Percentiles rank a stretch among this genome's conserved stretches.
These are phyloP conservation scores for Kodamaea laetipori DNA, from an alignment of 805 yeast species.

Conservation along the genomic window DNA sequence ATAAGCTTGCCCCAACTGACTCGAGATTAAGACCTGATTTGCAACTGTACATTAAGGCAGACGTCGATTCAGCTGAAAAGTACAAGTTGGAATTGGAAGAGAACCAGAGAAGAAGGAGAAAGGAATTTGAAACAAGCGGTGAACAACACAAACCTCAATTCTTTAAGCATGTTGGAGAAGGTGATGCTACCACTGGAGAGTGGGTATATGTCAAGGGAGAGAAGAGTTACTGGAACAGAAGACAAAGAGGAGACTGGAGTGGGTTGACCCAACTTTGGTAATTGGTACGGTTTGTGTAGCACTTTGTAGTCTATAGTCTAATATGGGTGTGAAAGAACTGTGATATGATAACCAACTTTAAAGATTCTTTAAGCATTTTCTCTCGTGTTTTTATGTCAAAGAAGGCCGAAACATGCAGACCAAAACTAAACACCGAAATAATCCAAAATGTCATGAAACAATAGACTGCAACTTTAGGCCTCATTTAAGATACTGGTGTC, in stretches of 20 bases:
- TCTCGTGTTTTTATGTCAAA: too few relatives aligned
- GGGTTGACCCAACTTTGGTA: constrained; percentile 61
- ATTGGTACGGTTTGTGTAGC: too few relatives aligned
- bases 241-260: constrained; percentile 63
- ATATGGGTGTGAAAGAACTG: not conserved
- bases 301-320: too few relatives aligned
- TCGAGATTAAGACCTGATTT: constrained; percentile 90
- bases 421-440: too few relatives aligned
- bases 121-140: constrained; percentile 49
- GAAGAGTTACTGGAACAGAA: constrained; percentile 76
- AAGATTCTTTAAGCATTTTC: too few relatives aligned
- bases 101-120: constrained; percentile 76
- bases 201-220: constrained; percentile 63
- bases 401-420: too few relatives aligned
- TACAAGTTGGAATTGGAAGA: constrained; percentile 73
- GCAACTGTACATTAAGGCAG: constrained; percentile 66
- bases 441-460: too few relatives aligned
- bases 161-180: constrained; percentile 52
- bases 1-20: constrained; percentile 76
- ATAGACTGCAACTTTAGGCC: too few relatives aligned
- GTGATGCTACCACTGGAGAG: constrained; percentile 41
- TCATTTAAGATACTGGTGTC: too few relatives aligned
- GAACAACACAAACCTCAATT: constrained; percentile 58
- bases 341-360: too few relatives aligned
- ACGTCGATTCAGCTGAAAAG: constrained; percentile 69